Percentiles rank a stretch among this genome's conserved stretches.
These are phyloP conservation scores for Trametes versicolor DNA, from an alignment of 1,284 basidiomycete genomes.

Conservation along the genomic window DNA sequence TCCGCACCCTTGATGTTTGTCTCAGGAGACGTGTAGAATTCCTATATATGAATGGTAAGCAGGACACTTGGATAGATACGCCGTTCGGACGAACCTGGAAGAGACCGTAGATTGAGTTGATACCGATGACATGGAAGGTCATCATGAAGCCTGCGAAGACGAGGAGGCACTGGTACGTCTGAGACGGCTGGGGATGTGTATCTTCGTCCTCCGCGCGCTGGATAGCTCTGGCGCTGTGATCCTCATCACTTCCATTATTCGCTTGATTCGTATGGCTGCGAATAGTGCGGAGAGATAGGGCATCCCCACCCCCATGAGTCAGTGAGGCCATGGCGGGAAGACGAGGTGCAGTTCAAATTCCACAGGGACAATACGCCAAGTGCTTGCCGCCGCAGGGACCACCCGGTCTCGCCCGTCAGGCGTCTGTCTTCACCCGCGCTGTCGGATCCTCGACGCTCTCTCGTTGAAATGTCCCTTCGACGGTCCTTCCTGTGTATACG, in stretches of 20 bases:
- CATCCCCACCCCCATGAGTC: conserved; percentile 12
- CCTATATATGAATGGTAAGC: conserved; percentile 38
- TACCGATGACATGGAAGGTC: conserved; percentile 57
- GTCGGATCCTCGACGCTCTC: too few species aligned
- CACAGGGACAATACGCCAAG: too few species aligned
- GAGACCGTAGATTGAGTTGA: conserved; percentile 51
- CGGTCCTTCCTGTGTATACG: too few species aligned
- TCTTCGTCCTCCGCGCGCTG: not conserved
- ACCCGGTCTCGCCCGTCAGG: too few species aligned
- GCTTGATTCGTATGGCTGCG: conserved; percentile 7
- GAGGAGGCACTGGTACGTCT: conserved; percentile 50
- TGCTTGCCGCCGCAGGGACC: too few species aligned
- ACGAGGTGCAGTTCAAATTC: not conserved
- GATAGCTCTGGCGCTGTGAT: not conserved
- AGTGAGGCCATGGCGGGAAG: conserved; percentile 21
- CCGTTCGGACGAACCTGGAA: conserved; percentile 44
- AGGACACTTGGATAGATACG: not conserved
- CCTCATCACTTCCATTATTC: not conserved
- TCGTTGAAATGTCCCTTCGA: too few species aligned
- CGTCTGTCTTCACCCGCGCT: too few species aligned
- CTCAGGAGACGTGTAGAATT: conserved; percentile 53
- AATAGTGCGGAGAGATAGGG: conserved; percentile 24
- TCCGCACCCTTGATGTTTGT: conserved; percentile 49
- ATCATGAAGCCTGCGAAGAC: conserved; percentile 54
- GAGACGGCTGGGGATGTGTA: conserved; percentile 33